Percentiles rank a stretch among this genome's conserved stretches.
Conservation (phyloP, 345 rosid genomes). For the Citrus maxima region DNA sequence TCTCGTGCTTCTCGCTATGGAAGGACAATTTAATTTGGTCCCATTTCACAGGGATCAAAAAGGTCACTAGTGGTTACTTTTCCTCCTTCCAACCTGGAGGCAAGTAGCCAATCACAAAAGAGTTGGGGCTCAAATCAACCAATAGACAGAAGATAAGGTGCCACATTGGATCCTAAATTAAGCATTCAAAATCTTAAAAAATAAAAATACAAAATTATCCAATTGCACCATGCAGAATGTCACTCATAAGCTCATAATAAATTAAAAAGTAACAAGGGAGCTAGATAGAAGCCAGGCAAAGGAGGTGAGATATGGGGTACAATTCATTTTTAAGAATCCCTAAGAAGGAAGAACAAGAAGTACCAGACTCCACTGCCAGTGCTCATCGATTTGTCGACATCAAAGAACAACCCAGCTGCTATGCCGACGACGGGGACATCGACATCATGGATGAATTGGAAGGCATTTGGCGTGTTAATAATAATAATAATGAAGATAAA, state of each 20-base stretch:
- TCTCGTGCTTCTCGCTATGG: conserved; percentile 13
- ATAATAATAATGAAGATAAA: conserved; percentile 20
- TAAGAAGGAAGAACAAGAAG: conserved; percentile 37
- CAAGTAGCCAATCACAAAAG: conserved; percentile 10
- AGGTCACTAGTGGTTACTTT: neutral
- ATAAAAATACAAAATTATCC: neutral
- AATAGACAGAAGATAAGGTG: conserved; percentile 35
- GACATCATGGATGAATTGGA: conserved; percentile 29
- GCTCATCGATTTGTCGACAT: conserved; percentile 3
- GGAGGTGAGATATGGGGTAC: conserved; percentile 23
- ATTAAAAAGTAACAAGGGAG: neutral
- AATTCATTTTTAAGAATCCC: conserved; percentile 36
- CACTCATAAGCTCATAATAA: neutral
- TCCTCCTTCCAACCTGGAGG: conserved; percentile 21
- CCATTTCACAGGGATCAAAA: conserved; percentile 6
- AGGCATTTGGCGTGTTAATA: conserved; percentile 27
- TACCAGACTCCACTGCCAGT: conserved; percentile 16
- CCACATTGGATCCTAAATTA: conserved; percentile 14
- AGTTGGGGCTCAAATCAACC: conserved; percentile 3
- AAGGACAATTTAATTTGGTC: neutral
- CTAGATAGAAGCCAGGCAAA: neutral
- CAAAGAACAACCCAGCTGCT: neutral
- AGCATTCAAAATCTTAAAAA: neutral
- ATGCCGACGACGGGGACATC: neutral
- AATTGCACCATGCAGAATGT: neutral